Evolutionary conservation across 1,139 yeast species (phyloP), one percentile per base, ranked within the genome.

Genomic region (Sugiyamaella xylanicola): DNA sequence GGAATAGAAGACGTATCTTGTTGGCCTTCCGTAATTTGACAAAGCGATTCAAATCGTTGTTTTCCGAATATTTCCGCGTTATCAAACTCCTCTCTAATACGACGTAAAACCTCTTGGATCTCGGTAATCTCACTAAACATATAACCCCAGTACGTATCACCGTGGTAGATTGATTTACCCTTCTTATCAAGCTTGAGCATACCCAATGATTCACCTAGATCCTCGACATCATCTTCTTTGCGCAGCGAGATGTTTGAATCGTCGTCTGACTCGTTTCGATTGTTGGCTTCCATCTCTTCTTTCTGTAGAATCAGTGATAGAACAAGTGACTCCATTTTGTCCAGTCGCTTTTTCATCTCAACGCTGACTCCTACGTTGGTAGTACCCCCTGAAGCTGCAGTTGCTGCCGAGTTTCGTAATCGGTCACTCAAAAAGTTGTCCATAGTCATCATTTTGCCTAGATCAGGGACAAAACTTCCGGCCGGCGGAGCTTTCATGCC

Each of bases 81-180:
- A 36, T 55, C 54, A 11, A 55, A 48, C 20, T 55, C 56, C 32
- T 51, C 58, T n/a, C 56, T 48, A 43, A 55, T 48, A 5, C 53
- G 42, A 21, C 52, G 48, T n/a, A 55, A 48, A n/a, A 55, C 54
- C 22, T 64, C 63, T 36, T 68, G 70, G 27, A 68, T 65, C 46
- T 68, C 72, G 3, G 60, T 61, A 20, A 71, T 62, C 48, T 71
- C 73, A 43, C 66, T 63, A 36, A 71, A 61, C 48, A 70, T 54
- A 27, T 67, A 64, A 2, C 69, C 71, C 74, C 74, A 71, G 55
- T 71, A 73, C 8, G 72, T 69, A 48, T 68, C 73, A 5, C 74
- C 74, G 45, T 71, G 74, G 54, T 71, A 71, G 9, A 71, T 61
- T 5, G 71, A 62, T 48, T 71, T 68, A 7, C 74, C 74, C 37